These are phyloP conservation scores for Monosporascus sp. DNA, from an alignment of 2,329 filamentous ascomycete species.

Conservation along the genomic window DNA sequence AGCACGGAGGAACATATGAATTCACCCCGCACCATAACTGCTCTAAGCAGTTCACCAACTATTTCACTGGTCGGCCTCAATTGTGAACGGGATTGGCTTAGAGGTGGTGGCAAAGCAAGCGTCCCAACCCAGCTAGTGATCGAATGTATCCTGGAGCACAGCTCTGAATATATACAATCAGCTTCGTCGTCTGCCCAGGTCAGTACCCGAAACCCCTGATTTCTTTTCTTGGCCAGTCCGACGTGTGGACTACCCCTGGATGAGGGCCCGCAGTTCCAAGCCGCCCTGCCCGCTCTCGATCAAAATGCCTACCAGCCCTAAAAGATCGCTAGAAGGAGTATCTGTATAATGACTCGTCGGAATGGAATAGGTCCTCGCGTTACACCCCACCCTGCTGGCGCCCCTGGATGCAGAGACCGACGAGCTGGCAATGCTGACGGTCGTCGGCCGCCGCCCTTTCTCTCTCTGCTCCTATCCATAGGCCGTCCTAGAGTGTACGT, in stretches of 20 bases:
- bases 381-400: constrained; percentile 15
- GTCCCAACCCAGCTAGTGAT: constrained; percentile 16
- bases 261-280: too few relatives aligned
- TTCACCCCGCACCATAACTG: constrained; percentile 14
- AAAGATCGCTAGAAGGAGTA: neutral
- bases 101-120: constrained; percentile 9
- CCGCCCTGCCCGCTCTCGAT: too few relatives aligned
- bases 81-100: constrained; percentile 9
- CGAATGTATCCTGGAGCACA: constrained; percentile 12
- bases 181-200: constrained; percentile 14
- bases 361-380: constrained; percentile 11
- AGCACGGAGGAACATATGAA: constrained; percentile 12
- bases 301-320: too few relatives aligned
- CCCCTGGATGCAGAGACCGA: constrained; percentile 14
- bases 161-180: constrained; percentile 18
- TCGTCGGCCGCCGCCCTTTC: constrained; percentile 12
- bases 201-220: too few relatives aligned
- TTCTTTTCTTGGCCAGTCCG: too few relatives aligned
- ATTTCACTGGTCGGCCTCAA: constrained; percentile 13
- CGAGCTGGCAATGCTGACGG: constrained; percentile 15
- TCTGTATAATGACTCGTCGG: neutral
- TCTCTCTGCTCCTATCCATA: constrained; percentile 13
- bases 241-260: too few relatives aligned
- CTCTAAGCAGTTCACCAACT: constrained; percentile 13
- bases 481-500: constrained; percentile 16